These are phyloP conservation scores for Beta macrorhiza DNA, from an alignment of 179 eudicot species.

Conservation along the genomic window DNA sequence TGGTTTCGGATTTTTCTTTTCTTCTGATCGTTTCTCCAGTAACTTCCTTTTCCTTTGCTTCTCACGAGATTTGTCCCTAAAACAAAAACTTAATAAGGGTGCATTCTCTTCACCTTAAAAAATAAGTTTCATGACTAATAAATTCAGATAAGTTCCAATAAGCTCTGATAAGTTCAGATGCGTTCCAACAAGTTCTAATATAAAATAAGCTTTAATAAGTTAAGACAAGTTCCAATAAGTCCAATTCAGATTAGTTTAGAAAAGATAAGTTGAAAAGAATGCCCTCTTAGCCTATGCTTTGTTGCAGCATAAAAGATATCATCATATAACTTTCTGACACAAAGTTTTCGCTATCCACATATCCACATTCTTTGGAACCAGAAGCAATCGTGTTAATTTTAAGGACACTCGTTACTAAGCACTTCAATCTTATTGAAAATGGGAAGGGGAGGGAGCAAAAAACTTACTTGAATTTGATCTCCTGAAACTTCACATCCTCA, in stretches of 20 bases:
- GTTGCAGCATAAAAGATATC: background rate
- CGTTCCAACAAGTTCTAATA: too few relatives aligned
- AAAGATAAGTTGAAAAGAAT: background rate
- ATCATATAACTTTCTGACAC: background rate
- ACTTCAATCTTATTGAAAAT: background rate
- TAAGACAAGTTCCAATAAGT: too few relatives aligned
- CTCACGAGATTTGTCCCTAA: constrained; percentile 89
- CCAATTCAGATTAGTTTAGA: too few relatives aligned
- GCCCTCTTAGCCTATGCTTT: constrained; percentile 8
- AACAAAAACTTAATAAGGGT: too few relatives aligned
- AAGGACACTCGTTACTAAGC: background rate
- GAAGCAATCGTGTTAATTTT: background rate
- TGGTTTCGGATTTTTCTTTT: constrained; percentile 39
- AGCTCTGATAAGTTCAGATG: too few relatives aligned
- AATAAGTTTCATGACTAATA: too few relatives aligned
- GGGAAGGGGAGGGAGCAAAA: constrained; percentile 7
- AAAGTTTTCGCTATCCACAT: background rate
- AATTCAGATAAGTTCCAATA: too few relatives aligned
- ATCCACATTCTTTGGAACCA: background rate
- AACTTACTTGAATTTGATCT: constrained; percentile 78
- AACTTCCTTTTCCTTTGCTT: constrained; percentile 84
- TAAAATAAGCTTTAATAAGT: too few relatives aligned
- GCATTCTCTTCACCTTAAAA: too few relatives aligned
- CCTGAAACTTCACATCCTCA: constrained; percentile 65
- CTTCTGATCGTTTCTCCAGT: constrained; percentile 50